Conservation (phyloP, 371 early-diverging fungal species). For the Apophysomyces variabilis region DNA sequence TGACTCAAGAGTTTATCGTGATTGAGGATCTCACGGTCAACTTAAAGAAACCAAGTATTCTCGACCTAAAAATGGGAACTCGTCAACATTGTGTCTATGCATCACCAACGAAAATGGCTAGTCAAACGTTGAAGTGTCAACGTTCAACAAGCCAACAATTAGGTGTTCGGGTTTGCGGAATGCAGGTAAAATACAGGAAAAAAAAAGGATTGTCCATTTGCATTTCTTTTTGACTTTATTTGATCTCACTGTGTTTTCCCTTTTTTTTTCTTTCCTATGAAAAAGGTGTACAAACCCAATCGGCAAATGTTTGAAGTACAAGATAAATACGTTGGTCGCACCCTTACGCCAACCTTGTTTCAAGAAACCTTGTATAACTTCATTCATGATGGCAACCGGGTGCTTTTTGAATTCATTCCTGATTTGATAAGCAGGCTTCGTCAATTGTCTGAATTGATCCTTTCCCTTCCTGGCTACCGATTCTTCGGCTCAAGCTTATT, state of each 20-base stretch:
- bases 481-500: conserved; percentile 91
- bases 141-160: conserved; percentile 84
- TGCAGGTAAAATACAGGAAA: conserved; percentile 72
- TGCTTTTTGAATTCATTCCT: conserved; percentile 78
- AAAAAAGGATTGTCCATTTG: conserved; percentile 4
- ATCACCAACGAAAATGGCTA: conserved; percentile 72
- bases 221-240: conserved; percentile 6
- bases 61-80: conserved; percentile 97
- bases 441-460: conserved; percentile 70
- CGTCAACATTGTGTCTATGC: conserved; percentile 93
- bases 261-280: neutral
- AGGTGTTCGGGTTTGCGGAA: conserved; percentile 95
- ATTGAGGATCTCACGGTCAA: conserved; percentile 91
- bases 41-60: conserved; percentile 83
- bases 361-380: conserved; percentile 74
- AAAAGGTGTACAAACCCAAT: conserved; percentile 74
- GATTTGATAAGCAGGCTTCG: conserved; percentile 70
- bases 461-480: conserved; percentile 76
- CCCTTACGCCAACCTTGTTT: conserved; percentile 74
- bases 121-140: conserved; percentile 88
- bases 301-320: conserved; percentile 69
- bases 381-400: conserved; percentile 73
- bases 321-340: conserved; percentile 95
- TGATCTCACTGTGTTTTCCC: neutral
- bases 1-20: conserved; percentile 76